Conservation (phyloP, 305 asterid species). For the Vinca major region DNA sequence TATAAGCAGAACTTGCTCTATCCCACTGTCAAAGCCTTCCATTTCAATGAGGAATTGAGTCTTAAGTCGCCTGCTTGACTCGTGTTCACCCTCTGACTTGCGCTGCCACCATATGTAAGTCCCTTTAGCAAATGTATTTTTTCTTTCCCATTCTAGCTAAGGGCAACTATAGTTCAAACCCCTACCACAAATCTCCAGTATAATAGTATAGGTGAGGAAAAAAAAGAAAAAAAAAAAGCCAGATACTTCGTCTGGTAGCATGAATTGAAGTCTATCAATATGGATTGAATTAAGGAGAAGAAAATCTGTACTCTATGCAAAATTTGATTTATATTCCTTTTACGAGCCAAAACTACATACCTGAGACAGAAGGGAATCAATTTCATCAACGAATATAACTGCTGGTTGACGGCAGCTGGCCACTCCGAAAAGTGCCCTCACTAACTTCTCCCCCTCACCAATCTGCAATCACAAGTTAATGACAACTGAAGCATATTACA, state of each 20-base stretch:
- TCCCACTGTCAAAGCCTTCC: conserved; percentile 95
- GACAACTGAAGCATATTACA: not conserved
- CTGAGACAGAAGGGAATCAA: conserved; percentile 95
- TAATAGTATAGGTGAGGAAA: not conserved
- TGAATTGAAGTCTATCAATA: not conserved
- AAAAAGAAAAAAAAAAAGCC: not conserved
- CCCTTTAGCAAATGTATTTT: conserved; percentile 16
- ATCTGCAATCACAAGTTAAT: conserved; percentile 44
- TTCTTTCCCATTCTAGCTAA: conserved; percentile 11
- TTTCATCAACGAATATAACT: conserved; percentile 92
- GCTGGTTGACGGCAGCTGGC: conserved; percentile 99
- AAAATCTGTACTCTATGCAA: not conserved
- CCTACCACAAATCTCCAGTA: not conserved
- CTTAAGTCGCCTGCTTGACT: conserved; percentile 93
- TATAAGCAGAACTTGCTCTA: conserved; percentile 81
- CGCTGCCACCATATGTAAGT: conserved; percentile 53
- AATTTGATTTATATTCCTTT: not conserved
- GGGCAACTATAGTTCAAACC: conserved; percentile 9
- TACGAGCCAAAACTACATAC: conserved; percentile 23
- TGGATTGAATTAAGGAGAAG: not conserved
- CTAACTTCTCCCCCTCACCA: conserved; percentile 98
- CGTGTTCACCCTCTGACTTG: conserved; percentile 98
- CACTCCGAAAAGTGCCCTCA: conserved; percentile 96
- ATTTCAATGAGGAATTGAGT: conserved; percentile 96
- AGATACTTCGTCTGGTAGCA: not conserved